A percentile compares a stretch with the other conserved stretches of the same genome.
These are phyloP conservation scores for Penicillium griseofulvum DNA, from an alignment of 2,329 filamentous ascomycete genomes.

Conservation along the genomic window DNA sequence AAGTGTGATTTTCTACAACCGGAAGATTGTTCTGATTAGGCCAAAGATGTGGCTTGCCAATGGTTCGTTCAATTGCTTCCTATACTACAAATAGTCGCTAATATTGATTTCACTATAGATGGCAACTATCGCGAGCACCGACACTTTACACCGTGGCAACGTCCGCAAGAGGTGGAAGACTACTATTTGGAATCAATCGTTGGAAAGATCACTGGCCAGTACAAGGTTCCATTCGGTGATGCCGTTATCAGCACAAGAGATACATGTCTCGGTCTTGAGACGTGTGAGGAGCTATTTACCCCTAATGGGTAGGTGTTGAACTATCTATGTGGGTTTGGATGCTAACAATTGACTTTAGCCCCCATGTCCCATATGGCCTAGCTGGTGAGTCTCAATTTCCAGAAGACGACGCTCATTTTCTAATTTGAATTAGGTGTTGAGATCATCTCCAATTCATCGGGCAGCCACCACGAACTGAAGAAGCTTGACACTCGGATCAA, in stretches of 20 bases:
- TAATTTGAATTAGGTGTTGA: conserved; percentile 52
- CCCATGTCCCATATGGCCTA: conserved; percentile 53
- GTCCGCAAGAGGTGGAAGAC: conserved; percentile 57
- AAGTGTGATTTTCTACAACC: conserved; percentile 60
- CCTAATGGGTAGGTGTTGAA: conserved; percentile 40
- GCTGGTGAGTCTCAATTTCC: conserved; percentile 36
- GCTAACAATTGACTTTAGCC: not conserved
- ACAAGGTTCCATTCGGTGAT: conserved; percentile 66
- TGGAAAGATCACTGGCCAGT: conserved; percentile 55
- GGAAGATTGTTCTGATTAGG: conserved; percentile 67
- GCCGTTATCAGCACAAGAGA: conserved; percentile 62
- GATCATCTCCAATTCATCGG: conserved; percentile 68
- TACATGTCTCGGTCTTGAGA: conserved; percentile 62
- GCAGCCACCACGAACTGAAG: conserved; percentile 65
- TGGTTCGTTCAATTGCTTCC: conserved; percentile 28
- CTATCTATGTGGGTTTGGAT: not conserved
- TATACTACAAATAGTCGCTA: not conserved
- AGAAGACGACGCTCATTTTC: not conserved
- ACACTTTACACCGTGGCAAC: conserved; percentile 64
- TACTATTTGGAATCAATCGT: conserved; percentile 63
- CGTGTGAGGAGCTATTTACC: conserved; percentile 68
- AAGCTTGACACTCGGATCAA: conserved; percentile 65
- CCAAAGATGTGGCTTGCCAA: conserved; percentile 71
- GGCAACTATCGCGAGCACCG: conserved; percentile 64
- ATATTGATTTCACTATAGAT: conserved; percentile 34